Base-by-base conservation (phyloP, 2,329 filamentous ascomycete genomes). In the Domatiomyces globalis region DNA sequence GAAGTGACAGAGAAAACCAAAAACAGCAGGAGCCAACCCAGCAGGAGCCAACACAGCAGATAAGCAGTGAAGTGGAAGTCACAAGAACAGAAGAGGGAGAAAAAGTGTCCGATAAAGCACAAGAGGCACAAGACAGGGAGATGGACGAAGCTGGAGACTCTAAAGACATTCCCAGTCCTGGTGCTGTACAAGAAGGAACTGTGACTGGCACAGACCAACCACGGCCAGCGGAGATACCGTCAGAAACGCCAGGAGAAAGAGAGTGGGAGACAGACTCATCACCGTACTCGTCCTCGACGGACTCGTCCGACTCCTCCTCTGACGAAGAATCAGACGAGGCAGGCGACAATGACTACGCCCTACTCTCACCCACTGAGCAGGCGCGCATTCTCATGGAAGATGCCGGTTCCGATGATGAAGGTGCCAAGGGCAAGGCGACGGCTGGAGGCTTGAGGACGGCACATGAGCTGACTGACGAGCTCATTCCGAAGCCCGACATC, bases 211-310 rank as follows among this genome's bases (percentile, higher is more conserved):
- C 15, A 10, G 22, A 20, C 22, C 10, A 45, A 19, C 10, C 43
- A 20, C 43, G 17, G 43, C 43, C 15, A 10, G 22, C 17, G 12
- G 22, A 48, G 20, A 36, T 10, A 36, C 7, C 27, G 2, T 36
- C 46, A 12, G 17, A 4, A 36, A 10, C 27, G 4, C 17, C 46
- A 25, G 17, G 10, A 45, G 25, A 22, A 46, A 22, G 29, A 2
- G 89, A 95, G 66, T 96, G 87, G 86, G 87, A 94, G 63, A 71
- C 76, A 6, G 85, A 90, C 61, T 88, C 84, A 1, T 86, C 83
- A 0, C 84, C 84, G 0, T 84, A 84, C 62, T 85, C 83, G 5
- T 85, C 71, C 10, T 70, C 68, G 20, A 71, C 70, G 52, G 76
- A 77, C 20, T 76, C 75, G n/a, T 81, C 79, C 2, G 77, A 76